Base-by-base conservation (phyloP, 495 filamentous ascomycete genomes). In the Rhizodiscina lignyota region DNA sequence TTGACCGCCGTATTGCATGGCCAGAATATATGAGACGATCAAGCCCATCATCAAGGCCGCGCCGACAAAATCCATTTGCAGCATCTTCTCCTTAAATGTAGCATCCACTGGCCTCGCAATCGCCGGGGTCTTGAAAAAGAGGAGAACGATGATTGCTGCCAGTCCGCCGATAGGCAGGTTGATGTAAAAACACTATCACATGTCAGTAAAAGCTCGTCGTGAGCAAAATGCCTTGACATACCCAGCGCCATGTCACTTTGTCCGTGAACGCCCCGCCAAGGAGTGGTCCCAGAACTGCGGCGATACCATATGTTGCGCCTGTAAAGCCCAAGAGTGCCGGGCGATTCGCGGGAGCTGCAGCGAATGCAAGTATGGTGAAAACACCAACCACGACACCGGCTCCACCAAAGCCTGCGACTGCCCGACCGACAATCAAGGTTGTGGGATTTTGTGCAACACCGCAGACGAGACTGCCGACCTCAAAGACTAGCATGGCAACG, bases 401-500 rank as follows among this genome's bases (percentile, higher is more conserved):
- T 18, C 21, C 18, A 2, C 42, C 42, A 3, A 24, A 16, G 5
- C 41, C 41, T 6, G 42, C 30, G 21, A 45, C 27, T 11, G 39
- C 42, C 4, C 42, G 38, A 6, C 42, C 42, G 3, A 35, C 34
- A 24, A 45, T 45, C 18, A 45, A 32, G 12, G 39, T 34, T 15
- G n/a, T 24, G 20, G 21, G 34, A 24, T 38, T 31, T 4, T 24
- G 39, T 3, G 39, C 27, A 21, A 41, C 18, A 21, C 39, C 49
- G 37, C 51, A 53, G 23, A 54, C 38, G 27, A 54, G 31, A 21
- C 38, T 48, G 2, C 51, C 50, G 10, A 52, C 34, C 35, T 53
- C 50, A 34, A 54, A 54, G 20, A 50, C 34, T 32, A 44, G 21
- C 4, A 53, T 53, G 12, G 43, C 34, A 17, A 42, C 10, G 12